Evolutionary conservation across 805 yeast species (phyloP).

Genomic region (Pichia rugopelliculosa): DNA sequence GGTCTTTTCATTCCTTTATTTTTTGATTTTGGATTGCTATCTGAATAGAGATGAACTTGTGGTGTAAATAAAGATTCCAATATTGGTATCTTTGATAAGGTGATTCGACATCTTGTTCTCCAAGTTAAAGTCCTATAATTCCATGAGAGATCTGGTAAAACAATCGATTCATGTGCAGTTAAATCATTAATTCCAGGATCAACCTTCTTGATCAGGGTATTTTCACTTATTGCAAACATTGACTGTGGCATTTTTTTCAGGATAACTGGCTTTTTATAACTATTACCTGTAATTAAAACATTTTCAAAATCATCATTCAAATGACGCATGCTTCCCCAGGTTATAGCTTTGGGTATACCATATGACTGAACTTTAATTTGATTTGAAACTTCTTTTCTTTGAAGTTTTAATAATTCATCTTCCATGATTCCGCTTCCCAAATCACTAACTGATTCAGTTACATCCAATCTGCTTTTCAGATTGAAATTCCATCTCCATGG

Average conservation of each 20-base stretch:
- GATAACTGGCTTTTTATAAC: conserved; percentile 22
- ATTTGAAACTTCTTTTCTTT: conserved; percentile 19
- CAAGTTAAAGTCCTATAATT: conserved; percentile 23
- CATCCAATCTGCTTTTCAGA: no score
- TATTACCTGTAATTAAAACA: conserved; percentile 26
- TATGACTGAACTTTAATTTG: conserved; percentile 19
- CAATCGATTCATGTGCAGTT: conserved; percentile 13
- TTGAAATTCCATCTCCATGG: conserved; percentile 9
- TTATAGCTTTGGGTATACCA: conserved; percentile 14
- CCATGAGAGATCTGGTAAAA: conserved; percentile 22
- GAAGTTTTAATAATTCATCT: conserved; percentile 16
- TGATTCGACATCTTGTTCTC: conserved; percentile 21
- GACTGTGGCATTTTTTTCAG: conserved; percentile 23
- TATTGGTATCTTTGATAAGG: conserved; percentile 13
- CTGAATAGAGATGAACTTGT: conserved; percentile 26
- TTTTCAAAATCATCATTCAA: conserved; percentile 15
- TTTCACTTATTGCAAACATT: conserved; percentile 25
- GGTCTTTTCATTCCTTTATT: not conserved
- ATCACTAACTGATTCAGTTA: conserved; percentile 2
- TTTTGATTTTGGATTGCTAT: conserved; percentile 11
- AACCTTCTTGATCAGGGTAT: not conserved
- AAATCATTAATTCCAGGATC: conserved; percentile 1
- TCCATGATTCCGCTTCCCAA: conserved; percentile 2
- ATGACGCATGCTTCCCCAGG: conserved; percentile 25
- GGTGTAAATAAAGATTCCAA: conserved; percentile 17